These are phyloP conservation scores for Yamadazyma ubonensis DNA, from an alignment of 805 yeast genomes.

Conservation along the genomic window DNA sequence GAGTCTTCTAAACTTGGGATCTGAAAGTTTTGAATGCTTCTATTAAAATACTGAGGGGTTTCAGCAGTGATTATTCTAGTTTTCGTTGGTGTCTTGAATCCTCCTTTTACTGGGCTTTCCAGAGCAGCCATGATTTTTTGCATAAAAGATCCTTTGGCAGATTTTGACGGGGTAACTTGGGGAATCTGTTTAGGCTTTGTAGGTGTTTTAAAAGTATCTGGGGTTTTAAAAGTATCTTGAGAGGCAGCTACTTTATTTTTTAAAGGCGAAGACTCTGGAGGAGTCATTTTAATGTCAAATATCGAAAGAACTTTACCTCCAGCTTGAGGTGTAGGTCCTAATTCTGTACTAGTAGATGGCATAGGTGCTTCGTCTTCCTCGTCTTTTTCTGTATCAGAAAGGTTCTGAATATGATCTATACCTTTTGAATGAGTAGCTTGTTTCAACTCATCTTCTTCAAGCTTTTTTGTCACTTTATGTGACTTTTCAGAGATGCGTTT, in stretches of 20 bases:
- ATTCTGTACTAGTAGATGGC: slow-evolving; percentile 30
- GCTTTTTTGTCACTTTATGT: neutral
- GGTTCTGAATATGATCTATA: slow-evolving; percentile 1
- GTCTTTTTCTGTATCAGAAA: slow-evolving; percentile 15
- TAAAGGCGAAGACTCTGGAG: slow-evolving; percentile 45
- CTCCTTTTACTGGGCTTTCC: slow-evolving; percentile 5
- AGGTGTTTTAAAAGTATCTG: slow-evolving; percentile 43
- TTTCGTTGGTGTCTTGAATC: slow-evolving; percentile 13
- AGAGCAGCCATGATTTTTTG: slow-evolving; percentile 10
- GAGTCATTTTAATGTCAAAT: slow-evolving; percentile 55
- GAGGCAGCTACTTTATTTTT: slow-evolving; percentile 16
- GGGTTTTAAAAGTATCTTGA: slow-evolving; percentile 1
- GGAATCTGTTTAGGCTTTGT: slow-evolving; percentile 20
- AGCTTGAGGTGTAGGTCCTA: slow-evolving; percentile 89
- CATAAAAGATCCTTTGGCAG: slow-evolving; percentile 9
- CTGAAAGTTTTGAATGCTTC: slow-evolving; percentile 13
- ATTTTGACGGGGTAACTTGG: slow-evolving; percentile 8
- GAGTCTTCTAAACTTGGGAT: neutral
- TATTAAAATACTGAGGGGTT: slow-evolving; percentile 27
- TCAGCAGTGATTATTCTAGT: slow-evolving; percentile 6
- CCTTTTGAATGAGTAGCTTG: too few species aligned
- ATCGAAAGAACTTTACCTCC: slow-evolving; percentile 73
- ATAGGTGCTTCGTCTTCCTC: slow-evolving; percentile 12
- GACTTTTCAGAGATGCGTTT: neutral
- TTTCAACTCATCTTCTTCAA: too few species aligned